Base-by-base conservation (phyloP, 768 basidiomycete genomes). In the Boletus rex-veris region DNA sequence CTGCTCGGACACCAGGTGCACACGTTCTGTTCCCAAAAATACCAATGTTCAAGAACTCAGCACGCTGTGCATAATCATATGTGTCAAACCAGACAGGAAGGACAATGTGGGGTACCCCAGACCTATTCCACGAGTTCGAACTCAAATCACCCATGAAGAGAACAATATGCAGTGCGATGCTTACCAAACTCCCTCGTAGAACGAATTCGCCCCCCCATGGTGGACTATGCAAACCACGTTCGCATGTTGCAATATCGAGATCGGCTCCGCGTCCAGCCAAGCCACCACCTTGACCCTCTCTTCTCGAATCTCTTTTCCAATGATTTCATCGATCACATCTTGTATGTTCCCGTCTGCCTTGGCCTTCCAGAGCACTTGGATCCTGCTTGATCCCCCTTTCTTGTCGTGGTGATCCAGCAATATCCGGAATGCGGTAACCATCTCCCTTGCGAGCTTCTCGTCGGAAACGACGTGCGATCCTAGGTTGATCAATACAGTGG, bases 41-140 rank as follows among this genome's bases (percentile, higher is more conserved):
- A 28, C 47, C 52, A 8, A 47, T 44, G 33, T 48, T 52, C 42
- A 49, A 18, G 33, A 21, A 48, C n/a, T 61, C 55, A 0, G 31
- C 46, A 15, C 48, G 49, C 5, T 15, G 21, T 10, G 43, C 42
- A 10, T 50, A 52, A 16, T 60, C 50, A 21, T 41, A 62, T 4
- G 50, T 58, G 37, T 58, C 60, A 7, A 14, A 47, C 56, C 57
- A 58, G n/a, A 52, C 50, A 1, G 60, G 40, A 15, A 62, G 56
- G 15, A 58, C 37, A 8, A 61, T 39, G n/a, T 54, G 55, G 0
- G 55, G 56, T 0, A 50, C 12, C 1, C 60, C 60, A 38, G 50
- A 62, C 50, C 60, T 62, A 16, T 43, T 16, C n/a, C 21, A 48
- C 5, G 31, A 5, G 11, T 7, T 28, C n/a, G 10, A 39, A 14